A percentile compares a stretch with the other conserved stretches of the same genome.
These are phyloP conservation scores for Pythium myriotylum DNA, from an alignment of 352 stramenopile genomes.

Conservation along the genomic window DNA sequence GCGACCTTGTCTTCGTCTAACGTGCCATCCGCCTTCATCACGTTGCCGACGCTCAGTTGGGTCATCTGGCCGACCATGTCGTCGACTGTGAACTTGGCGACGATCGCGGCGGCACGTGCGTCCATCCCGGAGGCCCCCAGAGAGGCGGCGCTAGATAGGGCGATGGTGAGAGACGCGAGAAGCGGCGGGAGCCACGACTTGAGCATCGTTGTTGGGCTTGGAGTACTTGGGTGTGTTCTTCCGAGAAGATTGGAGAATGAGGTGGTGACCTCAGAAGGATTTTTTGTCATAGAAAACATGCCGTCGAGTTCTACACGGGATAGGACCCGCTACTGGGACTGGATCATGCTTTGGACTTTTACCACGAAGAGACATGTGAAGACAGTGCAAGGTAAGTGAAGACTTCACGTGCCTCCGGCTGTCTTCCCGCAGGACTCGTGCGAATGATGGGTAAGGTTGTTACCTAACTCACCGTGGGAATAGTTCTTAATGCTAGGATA, in stretches of 20 bases:
- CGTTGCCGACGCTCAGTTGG: slow-evolving; percentile 73
- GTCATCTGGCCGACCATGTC: slow-evolving; percentile 84
- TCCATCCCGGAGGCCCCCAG: slow-evolving; percentile 23
- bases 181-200: slow-evolving; percentile 38
- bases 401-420: no score
- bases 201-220: slow-evolving; percentile 27
- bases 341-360: no score
- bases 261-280: no score
- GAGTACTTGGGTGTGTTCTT: slow-evolving; percentile 3
- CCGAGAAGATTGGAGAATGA: slow-evolving; percentile 37
- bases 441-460: no score
- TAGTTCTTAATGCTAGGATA: no score
- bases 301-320: no score
- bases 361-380: no score
- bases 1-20: slow-evolving; percentile 48
- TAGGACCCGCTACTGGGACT: no score
- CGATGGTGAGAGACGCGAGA: slow-evolving; percentile 32
- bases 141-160: slow-evolving; percentile 27
- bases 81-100: slow-evolving; percentile 44
- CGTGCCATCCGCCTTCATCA: slow-evolving; percentile 48
- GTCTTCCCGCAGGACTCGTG: no score
- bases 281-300: no score
- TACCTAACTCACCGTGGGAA: no score
- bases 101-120: slow-evolving; percentile 47
- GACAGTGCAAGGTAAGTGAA: no score